Percentiles rank a stretch among this genome's conserved stretches.
Evolutionary conservation across 768 basidiomycete genomes (phyloP).

Genomic region (Cyclocybe cylindracea): DNA sequence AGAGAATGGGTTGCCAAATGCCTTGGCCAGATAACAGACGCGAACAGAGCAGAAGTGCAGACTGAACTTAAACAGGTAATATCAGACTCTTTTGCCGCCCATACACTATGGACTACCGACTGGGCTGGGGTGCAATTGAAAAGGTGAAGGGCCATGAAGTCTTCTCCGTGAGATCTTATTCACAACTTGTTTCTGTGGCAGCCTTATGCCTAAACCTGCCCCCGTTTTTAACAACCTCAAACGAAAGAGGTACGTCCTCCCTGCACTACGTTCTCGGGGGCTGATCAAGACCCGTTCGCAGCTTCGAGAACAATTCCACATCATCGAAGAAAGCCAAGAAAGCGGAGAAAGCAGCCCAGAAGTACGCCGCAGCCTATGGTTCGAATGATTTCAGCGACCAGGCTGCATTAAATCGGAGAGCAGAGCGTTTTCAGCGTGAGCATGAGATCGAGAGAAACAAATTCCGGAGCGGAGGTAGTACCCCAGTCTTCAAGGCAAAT

Average conservation of each 20-base stretch:
- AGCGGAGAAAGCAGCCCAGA: constrained; percentile 60
- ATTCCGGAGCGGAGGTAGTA: constrained; percentile 29
- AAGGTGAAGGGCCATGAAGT: constrained; percentile 53
- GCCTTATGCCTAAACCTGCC: constrained; percentile 61
- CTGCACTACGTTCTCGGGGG: constrained; percentile 1
- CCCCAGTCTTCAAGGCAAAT: constrained; percentile 42
- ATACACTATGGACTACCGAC: constrained; percentile 90
- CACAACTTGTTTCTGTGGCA: constrained; percentile 27
- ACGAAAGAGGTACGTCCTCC: constrained; percentile 62
- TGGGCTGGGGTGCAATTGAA: constrained; percentile 88
- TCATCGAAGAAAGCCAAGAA: constrained; percentile 44
- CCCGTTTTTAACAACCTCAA: constrained; percentile 57
- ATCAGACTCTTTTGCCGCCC: constrained; percentile 84
- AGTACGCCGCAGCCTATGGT: constrained; percentile 38
- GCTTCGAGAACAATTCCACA: constrained; percentile 23
- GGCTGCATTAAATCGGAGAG: constrained; percentile 72
- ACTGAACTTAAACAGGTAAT: constrained; percentile 97
- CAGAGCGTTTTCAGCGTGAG: constrained; percentile 88
- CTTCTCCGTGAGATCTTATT: constrained; percentile 9
- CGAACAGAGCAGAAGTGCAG: constrained; percentile 86
- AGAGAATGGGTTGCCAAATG: constrained; percentile 97
- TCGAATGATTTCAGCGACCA: constrained; percentile 61
- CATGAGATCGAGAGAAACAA: constrained; percentile 78
- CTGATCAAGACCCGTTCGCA: constrained; percentile 20
- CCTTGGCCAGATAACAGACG: constrained; percentile 86